Evolutionary conservation across 139 green algal genomes (phyloP).

Genomic region (Closterium sp.): DNA sequence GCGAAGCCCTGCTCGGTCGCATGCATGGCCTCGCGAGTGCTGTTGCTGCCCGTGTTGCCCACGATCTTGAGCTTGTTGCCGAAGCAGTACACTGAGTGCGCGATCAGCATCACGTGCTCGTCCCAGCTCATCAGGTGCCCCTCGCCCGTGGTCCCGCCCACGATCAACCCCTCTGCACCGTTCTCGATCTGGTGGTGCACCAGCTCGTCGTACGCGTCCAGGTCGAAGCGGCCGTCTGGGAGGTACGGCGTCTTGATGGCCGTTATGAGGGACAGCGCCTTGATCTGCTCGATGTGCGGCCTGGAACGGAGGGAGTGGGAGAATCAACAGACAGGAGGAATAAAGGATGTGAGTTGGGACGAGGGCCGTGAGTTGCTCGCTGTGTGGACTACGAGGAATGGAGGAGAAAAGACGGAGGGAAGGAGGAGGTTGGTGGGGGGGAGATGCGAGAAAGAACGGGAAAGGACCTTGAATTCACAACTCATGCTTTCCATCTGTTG

Average conservation of each 20-base stretch:
- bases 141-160: conserved; percentile 95
- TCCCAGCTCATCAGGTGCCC: conserved; percentile 94
- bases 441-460: too few relatives aligned
- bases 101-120: conserved; percentile 99
- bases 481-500: too few relatives aligned
- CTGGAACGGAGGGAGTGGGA: neutral
- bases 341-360: too few relatives aligned
- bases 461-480: too few relatives aligned
- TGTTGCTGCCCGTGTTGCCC: conserved; percentile 97
- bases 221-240: conserved; percentile 87
- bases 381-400: neutral
- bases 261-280: conserved; percentile 52
- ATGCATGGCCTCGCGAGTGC: conserved; percentile 91
- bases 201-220: conserved; percentile 80
- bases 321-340: neutral
- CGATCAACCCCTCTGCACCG: conserved; percentile 77
- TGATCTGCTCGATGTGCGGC: conserved; percentile 7
- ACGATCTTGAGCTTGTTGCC: conserved; percentile 73
- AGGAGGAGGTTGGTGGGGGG: too few relatives aligned
- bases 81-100: conserved; percentile 87
- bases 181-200: conserved; percentile 26
- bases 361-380: neutral
- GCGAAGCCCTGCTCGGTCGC: conserved; percentile 93
- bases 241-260: conserved; percentile 97
- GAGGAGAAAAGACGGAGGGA: neutral